These are phyloP conservation scores for Verbena officinalis DNA, from an alignment of 257 asterid species.

Conservation along the genomic window DNA sequence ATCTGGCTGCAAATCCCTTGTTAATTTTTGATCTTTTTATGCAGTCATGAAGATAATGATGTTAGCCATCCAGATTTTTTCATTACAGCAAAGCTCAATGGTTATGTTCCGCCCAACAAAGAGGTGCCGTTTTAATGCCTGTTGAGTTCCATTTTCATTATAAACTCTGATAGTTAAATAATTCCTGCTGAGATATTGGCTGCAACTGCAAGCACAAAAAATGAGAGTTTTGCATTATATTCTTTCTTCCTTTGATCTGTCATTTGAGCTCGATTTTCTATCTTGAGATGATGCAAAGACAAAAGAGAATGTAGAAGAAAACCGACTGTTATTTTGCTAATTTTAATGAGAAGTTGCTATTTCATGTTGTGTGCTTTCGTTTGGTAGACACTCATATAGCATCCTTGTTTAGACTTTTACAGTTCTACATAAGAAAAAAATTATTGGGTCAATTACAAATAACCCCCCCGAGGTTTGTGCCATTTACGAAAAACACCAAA, in stretches of 20 bases:
- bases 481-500: too few species aligned
- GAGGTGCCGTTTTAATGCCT: conserved; percentile 55
- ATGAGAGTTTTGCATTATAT: not conserved
- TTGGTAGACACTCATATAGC: not conserved
- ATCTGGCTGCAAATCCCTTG: conserved; percentile 12
- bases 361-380: not conserved
- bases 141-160: conserved; percentile 15
- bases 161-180: conserved; percentile 5
- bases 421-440: not conserved
- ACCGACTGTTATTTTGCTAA: conserved; percentile 4
- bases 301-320: conserved; percentile 1
- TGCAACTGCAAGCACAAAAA: not conserved
- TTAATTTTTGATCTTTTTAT: conserved; percentile 25
- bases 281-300: conserved; percentile 11
- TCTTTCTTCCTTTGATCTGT: not conserved
- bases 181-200: not conserved
- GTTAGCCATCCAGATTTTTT: conserved; percentile 98
- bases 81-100: conserved; percentile 78
- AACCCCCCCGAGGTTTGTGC: too few species aligned
- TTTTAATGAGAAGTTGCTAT: conserved; percentile 4
- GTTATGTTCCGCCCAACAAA: conserved; percentile 86
- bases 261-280: conserved; percentile 2
- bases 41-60: conserved; percentile 89
- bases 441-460: too few species aligned
- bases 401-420: conserved; percentile 14